Conservation (phyloP, 2,329 filamentous ascomycete species). For the Acrodontium crateriforme region DNA sequence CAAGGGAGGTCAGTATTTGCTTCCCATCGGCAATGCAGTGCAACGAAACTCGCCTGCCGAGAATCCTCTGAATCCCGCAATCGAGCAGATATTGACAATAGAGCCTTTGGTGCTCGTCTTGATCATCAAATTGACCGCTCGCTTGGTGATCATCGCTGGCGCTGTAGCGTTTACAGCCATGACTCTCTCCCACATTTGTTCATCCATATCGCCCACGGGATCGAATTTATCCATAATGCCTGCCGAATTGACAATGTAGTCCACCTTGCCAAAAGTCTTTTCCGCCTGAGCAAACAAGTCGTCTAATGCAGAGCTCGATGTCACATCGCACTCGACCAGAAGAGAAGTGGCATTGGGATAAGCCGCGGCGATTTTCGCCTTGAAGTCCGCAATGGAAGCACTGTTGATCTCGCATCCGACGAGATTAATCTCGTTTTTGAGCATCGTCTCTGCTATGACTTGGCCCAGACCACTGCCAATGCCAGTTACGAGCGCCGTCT, state of each 20-base stretch:
- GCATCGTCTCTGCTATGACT: slow-evolving; percentile 20
- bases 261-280: slow-evolving; percentile 25
- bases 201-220: slow-evolving; percentile 35
- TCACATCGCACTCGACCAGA: slow-evolving; percentile 26
- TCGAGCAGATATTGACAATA: slow-evolving; percentile 41
- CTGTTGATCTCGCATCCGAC: slow-evolving; percentile 24
- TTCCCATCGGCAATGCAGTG: slow-evolving; percentile 9
- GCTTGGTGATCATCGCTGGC: slow-evolving; percentile 38
- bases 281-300: slow-evolving; percentile 24
- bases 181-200: slow-evolving; percentile 38
- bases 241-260: slow-evolving; percentile 38
- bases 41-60: slow-evolving; percentile 21
- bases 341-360: slow-evolving; percentile 15
- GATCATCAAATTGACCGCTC: slow-evolving; percentile 36
- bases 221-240: slow-evolving; percentile 45
- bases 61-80: slow-evolving; percentile 32
- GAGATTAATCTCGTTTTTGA: slow-evolving; percentile 21
- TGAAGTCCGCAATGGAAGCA: slow-evolving; percentile 17
- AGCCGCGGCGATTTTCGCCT: slow-evolving; percentile 11
- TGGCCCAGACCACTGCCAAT: slow-evolving; percentile 22
- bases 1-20: background rate
- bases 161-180: slow-evolving; percentile 45
- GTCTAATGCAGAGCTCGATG: slow-evolving; percentile 22
- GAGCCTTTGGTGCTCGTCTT: slow-evolving; percentile 30
- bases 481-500: slow-evolving; percentile 22